Evolutionary conservation across 768 basidiomycete species (phyloP).

Genomic region (Amanita thiersii): DNA sequence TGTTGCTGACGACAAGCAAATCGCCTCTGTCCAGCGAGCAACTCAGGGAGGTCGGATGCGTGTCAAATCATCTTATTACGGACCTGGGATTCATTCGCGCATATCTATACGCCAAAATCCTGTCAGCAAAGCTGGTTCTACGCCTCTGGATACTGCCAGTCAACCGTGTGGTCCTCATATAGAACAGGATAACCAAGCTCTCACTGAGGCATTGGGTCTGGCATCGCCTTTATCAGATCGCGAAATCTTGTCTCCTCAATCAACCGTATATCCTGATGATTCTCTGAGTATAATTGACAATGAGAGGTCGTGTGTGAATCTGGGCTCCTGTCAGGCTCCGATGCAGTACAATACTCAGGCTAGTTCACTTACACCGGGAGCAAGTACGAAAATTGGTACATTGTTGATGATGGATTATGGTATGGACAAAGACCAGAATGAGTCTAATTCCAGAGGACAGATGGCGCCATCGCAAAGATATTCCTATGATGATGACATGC

Average conservation of each 20-base stretch:
- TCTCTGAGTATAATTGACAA: slow-evolving; percentile 51
- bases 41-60: slow-evolving; percentile 46
- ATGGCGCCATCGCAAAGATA: too few relatives aligned
- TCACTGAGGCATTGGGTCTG: slow-evolving; percentile 29
- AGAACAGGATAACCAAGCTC: slow-evolving; percentile 29
- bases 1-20: slow-evolving; percentile 16
- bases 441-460: background rate
- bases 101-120: slow-evolving; percentile 35
- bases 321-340: too few relatives aligned
- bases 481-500: slow-evolving; percentile 1
- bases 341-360: slow-evolving; percentile 7
- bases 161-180: slow-evolving; percentile 36
- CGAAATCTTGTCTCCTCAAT: slow-evolving; percentile 40
- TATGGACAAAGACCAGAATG: background rate
- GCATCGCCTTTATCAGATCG: slow-evolving; percentile 28
- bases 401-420: slow-evolving; percentile 31
- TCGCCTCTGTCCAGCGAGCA: slow-evolving; percentile 16
- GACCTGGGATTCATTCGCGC: slow-evolving; percentile 45
- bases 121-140: slow-evolving; percentile 18
- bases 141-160: slow-evolving; percentile 15
- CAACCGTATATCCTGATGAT: slow-evolving; percentile 65
- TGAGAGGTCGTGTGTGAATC: too few relatives aligned
- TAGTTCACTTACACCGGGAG: slow-evolving; percentile 24
- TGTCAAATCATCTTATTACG: slow-evolving; percentile 64
- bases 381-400: slow-evolving; percentile 42